Evolutionary conservation across 345 rosid genomes (phyloP).

Genomic region (Kandelia obovata): DNA sequence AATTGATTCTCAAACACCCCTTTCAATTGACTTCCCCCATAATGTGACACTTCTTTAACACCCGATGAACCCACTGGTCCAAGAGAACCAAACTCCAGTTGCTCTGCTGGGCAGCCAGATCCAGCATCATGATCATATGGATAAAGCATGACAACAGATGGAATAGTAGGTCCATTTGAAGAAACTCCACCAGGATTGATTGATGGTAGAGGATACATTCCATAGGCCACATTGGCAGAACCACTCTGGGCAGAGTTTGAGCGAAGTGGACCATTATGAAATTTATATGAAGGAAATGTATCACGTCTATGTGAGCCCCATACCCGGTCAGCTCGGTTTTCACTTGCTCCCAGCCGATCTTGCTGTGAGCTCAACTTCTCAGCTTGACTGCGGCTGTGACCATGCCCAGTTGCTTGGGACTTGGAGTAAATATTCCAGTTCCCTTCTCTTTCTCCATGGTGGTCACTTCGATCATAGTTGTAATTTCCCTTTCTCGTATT

Average conservation of each 20-base stretch:
- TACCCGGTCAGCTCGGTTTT: slow-evolving; percentile 52
- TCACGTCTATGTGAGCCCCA: slow-evolving; percentile 59
- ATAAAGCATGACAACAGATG: slow-evolving; percentile 19
- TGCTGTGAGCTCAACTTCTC: slow-evolving; percentile 53
- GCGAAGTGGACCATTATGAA: slow-evolving; percentile 53
- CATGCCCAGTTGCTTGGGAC: slow-evolving; percentile 55
- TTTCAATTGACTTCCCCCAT: slow-evolving; percentile 1
- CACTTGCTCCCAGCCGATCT: slow-evolving; percentile 42
- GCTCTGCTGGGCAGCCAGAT: slow-evolving; percentile 16
- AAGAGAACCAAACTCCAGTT: slow-evolving; percentile 20
- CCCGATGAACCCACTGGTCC: slow-evolving; percentile 10
- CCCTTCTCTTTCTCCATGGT: slow-evolving; percentile 70
- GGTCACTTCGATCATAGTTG: slow-evolving; percentile 59
- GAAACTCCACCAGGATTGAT: slow-evolving; percentile 6
- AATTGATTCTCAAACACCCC: background rate
- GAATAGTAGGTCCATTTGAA: slow-evolving; percentile 1
- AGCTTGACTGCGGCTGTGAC: slow-evolving; percentile 50
- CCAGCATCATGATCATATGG: slow-evolving; percentile 13
- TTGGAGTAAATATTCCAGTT: slow-evolving; percentile 61
- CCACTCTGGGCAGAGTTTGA: slow-evolving; percentile 42
- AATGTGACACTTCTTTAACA: slow-evolving; percentile 4
- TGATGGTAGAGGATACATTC: slow-evolving; percentile 13
- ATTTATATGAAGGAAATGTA: slow-evolving; percentile 44
- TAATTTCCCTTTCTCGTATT: slow-evolving; percentile 60
- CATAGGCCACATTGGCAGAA: slow-evolving; percentile 5